Conservation (phyloP, 139 green algal genomes). For the Picochlorum sp. region DNA sequence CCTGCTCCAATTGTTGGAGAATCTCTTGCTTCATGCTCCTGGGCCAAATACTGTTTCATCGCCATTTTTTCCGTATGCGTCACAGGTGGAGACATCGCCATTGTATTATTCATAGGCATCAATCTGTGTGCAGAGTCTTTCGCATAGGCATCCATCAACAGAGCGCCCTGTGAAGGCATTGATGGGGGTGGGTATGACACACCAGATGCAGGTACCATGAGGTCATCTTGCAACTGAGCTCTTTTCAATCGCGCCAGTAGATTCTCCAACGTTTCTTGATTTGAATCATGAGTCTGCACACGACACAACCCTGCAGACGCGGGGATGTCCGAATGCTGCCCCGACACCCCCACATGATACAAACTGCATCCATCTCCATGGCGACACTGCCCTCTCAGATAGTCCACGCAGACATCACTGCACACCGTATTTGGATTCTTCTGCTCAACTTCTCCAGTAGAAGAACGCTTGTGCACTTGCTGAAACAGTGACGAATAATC, state of each 20-base stretch:
- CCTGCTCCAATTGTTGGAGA: conserved; percentile 4
- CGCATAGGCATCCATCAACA: too few species aligned
- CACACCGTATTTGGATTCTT: not conserved
- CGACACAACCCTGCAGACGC: not conserved
- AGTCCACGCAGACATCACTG: conserved; percentile 19
- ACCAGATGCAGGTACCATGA: not conserved
- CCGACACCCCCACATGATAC: not conserved
- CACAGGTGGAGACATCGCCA: not conserved
- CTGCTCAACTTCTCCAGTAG: not conserved
- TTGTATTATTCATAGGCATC: not conserved
- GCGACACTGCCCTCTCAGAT: conserved; percentile 10
- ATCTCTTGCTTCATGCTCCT: not conserved
- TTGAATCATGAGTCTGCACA: not conserved
- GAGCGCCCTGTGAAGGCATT: too few species aligned
- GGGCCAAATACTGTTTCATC: not conserved
- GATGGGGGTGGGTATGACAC: too few species aligned
- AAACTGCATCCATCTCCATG: conserved; percentile 13
- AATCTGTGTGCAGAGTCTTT: too few species aligned
- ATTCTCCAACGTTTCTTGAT: not conserved
- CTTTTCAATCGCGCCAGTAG: not conserved
- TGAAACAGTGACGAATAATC: conserved; percentile 49
- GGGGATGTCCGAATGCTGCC: not conserved
- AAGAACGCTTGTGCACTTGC: not conserved
- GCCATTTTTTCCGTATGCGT: conserved; percentile 2
- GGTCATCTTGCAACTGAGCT: not conserved